Conservation (phyloP, 768 basidiomycete genomes). For the Hortiboletus campestris region DNA sequence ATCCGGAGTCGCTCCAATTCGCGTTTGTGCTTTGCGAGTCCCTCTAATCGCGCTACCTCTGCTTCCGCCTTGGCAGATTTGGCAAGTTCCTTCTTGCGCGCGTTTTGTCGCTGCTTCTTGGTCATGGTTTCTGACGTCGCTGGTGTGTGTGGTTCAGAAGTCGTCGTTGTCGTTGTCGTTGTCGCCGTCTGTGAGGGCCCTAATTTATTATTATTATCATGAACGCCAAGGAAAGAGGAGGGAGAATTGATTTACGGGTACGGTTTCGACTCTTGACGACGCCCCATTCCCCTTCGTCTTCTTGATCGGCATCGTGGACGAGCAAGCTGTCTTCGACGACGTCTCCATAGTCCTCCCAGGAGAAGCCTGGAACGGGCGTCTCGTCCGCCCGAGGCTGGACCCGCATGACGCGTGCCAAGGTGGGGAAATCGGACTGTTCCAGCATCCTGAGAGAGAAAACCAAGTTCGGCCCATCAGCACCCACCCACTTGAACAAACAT, state of each 20-base stretch:
- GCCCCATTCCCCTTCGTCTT: constrained; percentile 77
- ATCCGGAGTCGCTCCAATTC: constrained; percentile 56
- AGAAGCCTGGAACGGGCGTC: constrained; percentile 60
- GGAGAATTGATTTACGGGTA: constrained; percentile 35
- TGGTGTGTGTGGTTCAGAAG: constrained; percentile 13
- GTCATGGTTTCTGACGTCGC: constrained; percentile 48
- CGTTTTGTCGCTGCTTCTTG: constrained; percentile 72
- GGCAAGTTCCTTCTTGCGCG: constrained; percentile 51
- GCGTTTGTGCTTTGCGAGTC: constrained; percentile 56
- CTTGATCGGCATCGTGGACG: constrained; percentile 61
- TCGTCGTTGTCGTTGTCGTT: constrained; percentile 8
- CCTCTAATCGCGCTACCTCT: constrained; percentile 50
- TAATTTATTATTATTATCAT: not conserved
- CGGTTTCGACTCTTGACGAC: constrained; percentile 60
- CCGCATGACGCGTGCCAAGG: constrained; percentile 66
- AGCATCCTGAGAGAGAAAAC: constrained; percentile 49
- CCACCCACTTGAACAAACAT: not conserved
- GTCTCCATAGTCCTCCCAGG: constrained; percentile 79
- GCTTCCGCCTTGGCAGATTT: constrained; percentile 57
- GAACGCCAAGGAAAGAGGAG: not conserved
- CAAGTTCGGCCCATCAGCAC: constrained; percentile 1
- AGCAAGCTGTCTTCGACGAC: constrained; percentile 39
- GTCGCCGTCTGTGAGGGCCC: constrained; percentile 15
- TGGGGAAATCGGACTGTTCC: constrained; percentile 52
- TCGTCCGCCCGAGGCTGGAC: constrained; percentile 57